Evolutionary conservation across 2,329 filamentous ascomycete species (phyloP), one percentile per base, ranked within the genome.

Genomic region (Aspergillus japonicus): DNA sequence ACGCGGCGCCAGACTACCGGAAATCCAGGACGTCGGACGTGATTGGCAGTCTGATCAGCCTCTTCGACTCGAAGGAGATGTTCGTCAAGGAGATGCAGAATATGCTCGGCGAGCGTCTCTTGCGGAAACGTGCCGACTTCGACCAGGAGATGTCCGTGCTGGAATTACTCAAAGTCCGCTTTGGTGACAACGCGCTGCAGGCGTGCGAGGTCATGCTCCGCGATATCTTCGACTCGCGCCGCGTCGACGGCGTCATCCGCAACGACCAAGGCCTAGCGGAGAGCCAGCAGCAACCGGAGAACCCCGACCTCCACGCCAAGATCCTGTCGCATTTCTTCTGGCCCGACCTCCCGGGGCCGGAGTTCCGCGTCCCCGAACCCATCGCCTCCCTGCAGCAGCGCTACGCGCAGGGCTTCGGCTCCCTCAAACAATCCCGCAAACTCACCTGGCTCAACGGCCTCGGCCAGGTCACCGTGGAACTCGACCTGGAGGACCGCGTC

Each of bases 121-220:
- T 88, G 19, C 80, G 81, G 59, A 86, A 85, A 50, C 88, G 89
- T 62, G 81, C 84, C 19, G 82, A 85, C 24, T 96, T 92, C 67
- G 84, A 89, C 61, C 92, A 92, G 73, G 95, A 91, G 75, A 85
- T 91, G 56, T 89, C 90, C 57, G 90, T 97, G 4, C 83, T 98
- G 5, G 88, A 94, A 59, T 83, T 98, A 10, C 83, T 99, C 60
- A 97, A 97, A 78, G 84, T 91, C 62, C 87, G 93, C 8, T 93
- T 97, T 58, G 94, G 94, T 24, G 92, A 97, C 65, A 83, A 85
- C 29, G 87, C 91, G 16, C 80, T 99, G 50, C 95, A 98, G 73
- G 90, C 91, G 52, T 97, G 93, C 75, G 94, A 99, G 72, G 95
- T 99, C 69, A 99, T 99, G 95, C 85, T 99, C 59, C 91, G 89